These are phyloP conservation scores for Articulospora tetracladia DNA, from an alignment of 495 filamentous ascomycete genomes.

Conservation along the genomic window DNA sequence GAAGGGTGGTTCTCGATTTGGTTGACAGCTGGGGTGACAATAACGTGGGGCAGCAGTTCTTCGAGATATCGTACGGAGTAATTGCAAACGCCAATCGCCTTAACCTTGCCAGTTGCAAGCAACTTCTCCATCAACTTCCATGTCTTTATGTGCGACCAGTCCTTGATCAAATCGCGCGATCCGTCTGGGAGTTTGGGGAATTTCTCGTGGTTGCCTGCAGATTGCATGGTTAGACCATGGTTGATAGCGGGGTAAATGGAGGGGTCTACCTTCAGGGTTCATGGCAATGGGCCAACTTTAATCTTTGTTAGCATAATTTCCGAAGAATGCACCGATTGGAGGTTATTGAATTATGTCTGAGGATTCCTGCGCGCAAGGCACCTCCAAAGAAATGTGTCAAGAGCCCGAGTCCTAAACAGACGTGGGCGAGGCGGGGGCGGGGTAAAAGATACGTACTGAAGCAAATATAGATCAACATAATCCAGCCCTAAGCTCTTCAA, in stretches of 20 bases:
- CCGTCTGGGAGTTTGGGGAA: slow-evolving; percentile 74
- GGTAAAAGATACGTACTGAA: too few relatives aligned
- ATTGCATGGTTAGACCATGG: slow-evolving; percentile 14
- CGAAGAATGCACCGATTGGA: too few relatives aligned
- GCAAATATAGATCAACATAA: slow-evolving; percentile 79
- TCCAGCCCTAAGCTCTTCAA: slow-evolving; percentile 68
- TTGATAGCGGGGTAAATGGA: slow-evolving; percentile 6
- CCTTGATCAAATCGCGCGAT: slow-evolving; percentile 60
- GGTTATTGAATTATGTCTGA: too few relatives aligned
- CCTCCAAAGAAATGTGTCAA: too few relatives aligned
- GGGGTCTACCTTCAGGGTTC: slow-evolving; percentile 55
- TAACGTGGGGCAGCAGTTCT: slow-evolving; percentile 62
- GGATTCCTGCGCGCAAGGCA: too few relatives aligned
- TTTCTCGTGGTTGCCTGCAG: slow-evolving; percentile 59
- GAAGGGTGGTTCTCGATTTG: slow-evolving; percentile 88
- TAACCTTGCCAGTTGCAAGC: slow-evolving; percentile 60
- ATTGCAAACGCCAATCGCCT: slow-evolving; percentile 80
- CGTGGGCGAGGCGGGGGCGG: too few relatives aligned
- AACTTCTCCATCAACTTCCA: slow-evolving; percentile 82
- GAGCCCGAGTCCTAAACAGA: too few relatives aligned
- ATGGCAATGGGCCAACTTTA: slow-evolving; percentile 82
- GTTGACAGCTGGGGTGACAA: slow-evolving; percentile 74
- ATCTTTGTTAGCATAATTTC: too few relatives aligned
- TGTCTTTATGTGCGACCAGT: slow-evolving; percentile 64
- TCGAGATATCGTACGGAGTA: slow-evolving; percentile 72